phyloP scores from a whole-genome alignment of 2,329 filamentous ascomycete species.

The Alternaria sp. region DNA sequence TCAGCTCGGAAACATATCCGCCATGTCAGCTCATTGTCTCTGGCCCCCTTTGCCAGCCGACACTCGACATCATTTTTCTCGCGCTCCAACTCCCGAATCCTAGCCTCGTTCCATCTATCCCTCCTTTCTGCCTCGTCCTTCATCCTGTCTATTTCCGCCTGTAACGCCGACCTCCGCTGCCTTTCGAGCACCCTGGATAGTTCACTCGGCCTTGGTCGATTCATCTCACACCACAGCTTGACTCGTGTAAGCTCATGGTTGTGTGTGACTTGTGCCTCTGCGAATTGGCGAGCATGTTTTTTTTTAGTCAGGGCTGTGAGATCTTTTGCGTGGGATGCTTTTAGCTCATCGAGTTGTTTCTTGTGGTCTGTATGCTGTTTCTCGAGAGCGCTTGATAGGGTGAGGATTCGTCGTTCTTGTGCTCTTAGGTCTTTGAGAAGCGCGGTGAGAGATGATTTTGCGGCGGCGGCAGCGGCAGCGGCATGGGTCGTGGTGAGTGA shows the following conservation, averaged over 20 bases:
- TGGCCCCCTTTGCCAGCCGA: neutral
- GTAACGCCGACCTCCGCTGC: neutral
- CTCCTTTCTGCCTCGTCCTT: neutral
- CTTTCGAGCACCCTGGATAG: neutral
- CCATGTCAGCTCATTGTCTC: neutral
- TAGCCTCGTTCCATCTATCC: neutral
- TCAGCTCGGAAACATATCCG: neutral
- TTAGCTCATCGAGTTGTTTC: neutral
- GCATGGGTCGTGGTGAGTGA: neutral
- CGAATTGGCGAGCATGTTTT: neutral
- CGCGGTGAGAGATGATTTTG: neutral
- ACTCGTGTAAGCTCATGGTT: neutral
- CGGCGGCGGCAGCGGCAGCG: neutral
- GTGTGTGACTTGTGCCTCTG: neutral
- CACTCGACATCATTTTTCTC: neutral
- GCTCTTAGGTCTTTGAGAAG: neutral
- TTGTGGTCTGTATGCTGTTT: neutral
- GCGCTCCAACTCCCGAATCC: neutral
- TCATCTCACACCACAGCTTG: slow-evolving; percentile 2
- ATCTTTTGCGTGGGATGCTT: neutral
- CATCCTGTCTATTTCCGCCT: neutral
- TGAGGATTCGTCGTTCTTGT: neutral
- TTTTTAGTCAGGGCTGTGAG: neutral
- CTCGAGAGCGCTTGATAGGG: neutral
- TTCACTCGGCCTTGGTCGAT: neutral